phyloP scores from a whole-genome alignment of 345 rosid genomes.

The Hypericum androsaemum region DNA sequence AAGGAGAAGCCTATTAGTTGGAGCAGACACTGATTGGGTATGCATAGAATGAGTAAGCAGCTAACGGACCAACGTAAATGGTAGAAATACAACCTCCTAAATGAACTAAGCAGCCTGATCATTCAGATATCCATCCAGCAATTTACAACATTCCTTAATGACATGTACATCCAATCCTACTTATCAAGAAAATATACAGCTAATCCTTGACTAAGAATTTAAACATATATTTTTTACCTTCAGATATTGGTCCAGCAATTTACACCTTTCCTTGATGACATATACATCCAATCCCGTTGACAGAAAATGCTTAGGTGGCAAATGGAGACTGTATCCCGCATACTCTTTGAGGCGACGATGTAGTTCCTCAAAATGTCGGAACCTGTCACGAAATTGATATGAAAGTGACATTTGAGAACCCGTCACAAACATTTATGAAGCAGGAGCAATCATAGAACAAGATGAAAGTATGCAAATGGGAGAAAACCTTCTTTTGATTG shows the following conservation, averaged over 20 bases:
- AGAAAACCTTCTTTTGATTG: conserved; percentile 91
- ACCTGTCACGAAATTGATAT: conserved; percentile 31
- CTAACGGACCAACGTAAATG: too few relatives aligned
- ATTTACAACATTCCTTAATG: too few relatives aligned
- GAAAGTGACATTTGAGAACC: conserved; percentile 6
- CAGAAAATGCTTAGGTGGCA: conserved; percentile 96
- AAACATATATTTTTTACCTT: conserved; percentile 47
- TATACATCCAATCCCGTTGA: conserved; percentile 77
- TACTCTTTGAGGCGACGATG: conserved; percentile 89
- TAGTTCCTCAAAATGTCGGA: conserved; percentile 98
- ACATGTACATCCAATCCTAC: too few relatives aligned
- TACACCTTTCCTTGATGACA: conserved; percentile 86
- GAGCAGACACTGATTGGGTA: too few relatives aligned
- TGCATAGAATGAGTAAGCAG: too few relatives aligned
- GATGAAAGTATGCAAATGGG: conserved; percentile 16
- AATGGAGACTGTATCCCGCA: conserved; percentile 79
- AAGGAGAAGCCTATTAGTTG: not conserved
- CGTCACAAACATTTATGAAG: conserved; percentile 7
- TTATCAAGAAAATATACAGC: too few relatives aligned
- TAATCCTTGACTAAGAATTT: too few relatives aligned
- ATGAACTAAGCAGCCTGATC: too few relatives aligned
- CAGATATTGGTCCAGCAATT: conserved; percentile 68
- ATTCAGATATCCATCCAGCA: too few relatives aligned
- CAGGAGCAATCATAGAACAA: not conserved
- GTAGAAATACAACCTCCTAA: too few relatives aligned